These are phyloP conservation scores for Dioszegia aurantiaca DNA, from an alignment of 768 basidiomycete species.

Conservation along the genomic window DNA sequence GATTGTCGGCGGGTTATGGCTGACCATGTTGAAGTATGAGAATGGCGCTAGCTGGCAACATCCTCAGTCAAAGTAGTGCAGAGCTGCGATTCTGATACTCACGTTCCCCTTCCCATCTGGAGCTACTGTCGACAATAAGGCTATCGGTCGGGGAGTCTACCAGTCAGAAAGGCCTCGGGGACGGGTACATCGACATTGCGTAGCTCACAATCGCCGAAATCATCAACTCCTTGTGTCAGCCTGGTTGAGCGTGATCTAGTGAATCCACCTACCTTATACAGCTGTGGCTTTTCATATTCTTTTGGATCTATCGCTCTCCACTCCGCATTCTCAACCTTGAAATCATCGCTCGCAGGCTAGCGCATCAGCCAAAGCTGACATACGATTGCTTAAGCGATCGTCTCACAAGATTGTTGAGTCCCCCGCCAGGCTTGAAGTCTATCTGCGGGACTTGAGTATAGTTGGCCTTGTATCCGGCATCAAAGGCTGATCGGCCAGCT, in stretches of 20 bases:
- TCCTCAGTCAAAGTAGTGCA: no score
- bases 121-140: constrained; percentile 28
- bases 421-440: constrained; percentile 27
- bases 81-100: constrained; percentile 19
- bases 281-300: constrained; percentile 13
- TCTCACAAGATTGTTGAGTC: constrained; percentile 29
- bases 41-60: constrained; percentile 50
- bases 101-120: constrained; percentile 30
- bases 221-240: constrained; percentile 26
- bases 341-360: constrained; percentile 8
- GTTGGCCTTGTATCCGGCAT: background rate
- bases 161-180: background rate
- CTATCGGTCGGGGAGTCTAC: constrained; percentile 36
- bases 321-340: constrained; percentile 14
- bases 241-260: no score
- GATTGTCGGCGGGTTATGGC: constrained; percentile 65
- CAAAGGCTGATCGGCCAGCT: constrained; percentile 29
- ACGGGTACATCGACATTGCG: background rate
- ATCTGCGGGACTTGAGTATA: constrained; percentile 28
- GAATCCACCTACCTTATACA: constrained; percentile 29
- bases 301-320: constrained; percentile 22
- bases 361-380: background rate
- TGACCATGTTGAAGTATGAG: constrained; percentile 64
- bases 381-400: background rate
- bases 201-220: constrained; percentile 32